These are phyloP conservation scores for Plectosphaerella sp. DNA, from an alignment of 2,329 filamentous ascomycete species.

Conservation along the genomic window DNA sequence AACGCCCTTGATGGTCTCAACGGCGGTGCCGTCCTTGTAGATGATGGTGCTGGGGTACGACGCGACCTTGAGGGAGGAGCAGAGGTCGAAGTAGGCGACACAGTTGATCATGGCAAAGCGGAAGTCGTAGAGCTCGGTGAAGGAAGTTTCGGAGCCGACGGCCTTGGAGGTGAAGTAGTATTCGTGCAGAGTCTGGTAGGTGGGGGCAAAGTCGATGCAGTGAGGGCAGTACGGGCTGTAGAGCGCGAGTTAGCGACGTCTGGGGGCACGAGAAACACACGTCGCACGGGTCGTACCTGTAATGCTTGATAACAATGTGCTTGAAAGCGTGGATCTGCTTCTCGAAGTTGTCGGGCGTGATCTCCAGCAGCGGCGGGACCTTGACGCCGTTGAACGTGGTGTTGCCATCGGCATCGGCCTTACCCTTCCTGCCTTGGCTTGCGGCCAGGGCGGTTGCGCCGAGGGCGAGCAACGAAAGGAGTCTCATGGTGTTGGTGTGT, in stretches of 20 bases:
- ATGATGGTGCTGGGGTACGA: conserved; percentile 75
- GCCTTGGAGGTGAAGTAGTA: conserved; percentile 88
- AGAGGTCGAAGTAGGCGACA: conserved; percentile 75
- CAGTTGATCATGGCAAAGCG: conserved; percentile 86
- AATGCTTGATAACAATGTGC: conserved; percentile 58
- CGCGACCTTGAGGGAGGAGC: conserved; percentile 59
- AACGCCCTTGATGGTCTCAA: conserved; percentile 60
- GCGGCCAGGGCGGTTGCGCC: conserved; percentile 36
- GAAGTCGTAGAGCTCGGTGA: conserved; percentile 82
- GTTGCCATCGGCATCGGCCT: conserved; percentile 27
- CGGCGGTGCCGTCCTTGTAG: conserved; percentile 71
- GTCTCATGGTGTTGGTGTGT: conserved; percentile 33
- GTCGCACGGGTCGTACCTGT: conserved; percentile 48
- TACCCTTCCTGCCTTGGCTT: conserved; percentile 31
- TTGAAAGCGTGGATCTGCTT: conserved; percentile 49
- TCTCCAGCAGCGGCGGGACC: conserved; percentile 60
- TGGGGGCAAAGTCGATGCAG: conserved; percentile 75
- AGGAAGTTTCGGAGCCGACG: conserved; percentile 50
- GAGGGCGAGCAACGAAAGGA: conserved; percentile 41
- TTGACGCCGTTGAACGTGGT: conserved; percentile 63
- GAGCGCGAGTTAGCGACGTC: conserved; percentile 16
- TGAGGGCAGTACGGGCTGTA: conserved; percentile 60
- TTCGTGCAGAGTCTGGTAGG: conserved; percentile 90
- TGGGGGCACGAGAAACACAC: not conserved
- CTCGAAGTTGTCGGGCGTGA: conserved; percentile 55